Evolutionary conservation across 2,329 filamentous ascomycete species (phyloP), one percentile per base, ranked within the genome.

Genomic region (Fusarium hainanense): DNA sequence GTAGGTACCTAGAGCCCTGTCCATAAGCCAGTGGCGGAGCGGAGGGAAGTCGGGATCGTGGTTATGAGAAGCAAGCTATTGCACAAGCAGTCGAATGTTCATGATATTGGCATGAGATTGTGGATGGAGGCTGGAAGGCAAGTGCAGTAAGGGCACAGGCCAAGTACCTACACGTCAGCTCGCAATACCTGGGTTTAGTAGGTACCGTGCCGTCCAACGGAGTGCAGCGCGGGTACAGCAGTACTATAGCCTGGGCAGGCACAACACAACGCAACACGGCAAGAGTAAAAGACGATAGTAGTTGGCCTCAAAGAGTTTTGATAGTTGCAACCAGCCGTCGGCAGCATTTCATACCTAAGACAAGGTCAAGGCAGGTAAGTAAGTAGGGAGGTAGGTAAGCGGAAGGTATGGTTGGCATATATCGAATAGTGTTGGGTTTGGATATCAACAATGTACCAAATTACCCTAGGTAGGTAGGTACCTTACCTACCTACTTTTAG

Each of bases 301-400:
- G 63, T 68, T 70, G 68, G 68, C 68, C 68, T 70, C 68, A 71
- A 68, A 61, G 48, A 37, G 7, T 34, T 42, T 48, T 50, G 37
- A 37, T 47, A 68, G 58, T 64, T 56, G 47, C 51, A 61, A 46
- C 40, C 23, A 43, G 55, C 68, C 55, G 63, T 59, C 64, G 68
- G 68, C 56, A 69, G 42, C 59, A 57, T 63, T 54, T 51, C 49
- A 47, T 54, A 28, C 27, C 27, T 28, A 23, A 62, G 41, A 34
- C 23, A 54, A 54, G 54, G 23, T 21, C 20, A 34, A 52, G 34
- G 54, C 51, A 65, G 50, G 59, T 41, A 65, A 55, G 59, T 41
- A 65, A 55, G 44, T 49, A 40, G 68, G 70, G 50, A 49, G 34
- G 54, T 55, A 68, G 50, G 58, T 41, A 65, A 56, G 41, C 55